These are phyloP conservation scores for Pseudogymnoascus sp. DNA, from an alignment of 2,329 filamentous ascomycete genomes.

Conservation along the genomic window DNA sequence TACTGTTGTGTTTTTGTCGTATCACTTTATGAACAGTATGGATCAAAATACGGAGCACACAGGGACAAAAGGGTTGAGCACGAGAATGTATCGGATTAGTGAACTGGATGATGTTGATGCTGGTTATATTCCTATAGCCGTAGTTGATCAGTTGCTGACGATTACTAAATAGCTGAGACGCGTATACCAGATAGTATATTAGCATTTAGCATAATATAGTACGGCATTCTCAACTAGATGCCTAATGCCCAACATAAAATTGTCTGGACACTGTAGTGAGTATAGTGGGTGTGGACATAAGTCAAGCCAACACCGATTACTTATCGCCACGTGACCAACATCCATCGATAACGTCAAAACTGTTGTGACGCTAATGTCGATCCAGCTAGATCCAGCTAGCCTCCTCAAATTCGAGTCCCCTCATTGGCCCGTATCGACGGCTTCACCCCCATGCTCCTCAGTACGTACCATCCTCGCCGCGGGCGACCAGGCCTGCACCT, in stretches of 20 bases:
- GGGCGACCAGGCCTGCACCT: neutral
- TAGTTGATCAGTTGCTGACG: neutral
- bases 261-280: neutral
- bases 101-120: neutral
- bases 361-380: neutral
- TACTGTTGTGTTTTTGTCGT: neutral
- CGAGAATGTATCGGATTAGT: neutral
- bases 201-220: neutral
- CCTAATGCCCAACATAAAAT: slow-evolving; percentile 1
- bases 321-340: neutral
- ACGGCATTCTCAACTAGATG: neutral
- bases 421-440: neutral
- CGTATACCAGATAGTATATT: neutral
- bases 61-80: neutral
- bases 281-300: neutral
- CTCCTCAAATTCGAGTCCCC: neutral
- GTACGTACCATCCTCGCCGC: neutral
- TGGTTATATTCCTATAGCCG: neutral
- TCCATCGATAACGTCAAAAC: neutral
- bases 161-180: neutral
- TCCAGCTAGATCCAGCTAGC: slow-evolving; percentile 2
- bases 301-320: neutral
- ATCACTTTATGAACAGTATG: neutral
- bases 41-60: no score
- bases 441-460: neutral